Base-by-base conservation (phyloP, 441 rosid species). In the Euphorbia celastroides region DNA sequence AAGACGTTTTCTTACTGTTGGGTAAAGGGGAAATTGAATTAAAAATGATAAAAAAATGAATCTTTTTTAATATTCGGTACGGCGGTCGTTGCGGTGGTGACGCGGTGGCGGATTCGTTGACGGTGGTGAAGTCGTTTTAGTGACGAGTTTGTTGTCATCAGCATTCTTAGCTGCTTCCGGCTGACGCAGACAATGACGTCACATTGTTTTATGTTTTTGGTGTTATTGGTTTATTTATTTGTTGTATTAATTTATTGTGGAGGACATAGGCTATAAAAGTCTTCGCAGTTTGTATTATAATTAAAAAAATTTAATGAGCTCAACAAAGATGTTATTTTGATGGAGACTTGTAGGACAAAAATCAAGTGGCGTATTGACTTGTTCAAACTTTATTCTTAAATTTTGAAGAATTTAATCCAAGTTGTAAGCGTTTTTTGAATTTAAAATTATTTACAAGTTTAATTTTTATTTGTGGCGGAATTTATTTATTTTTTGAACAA, bases 71-170 rank as follows among this genome's bases (percentile, higher is more conserved):
- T n/a, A n/a, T n/a, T n/a, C n/a, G 60, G 0, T 3, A 36, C 28
- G 34, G 34, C 13, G 58, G 27, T 25, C 0, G 6, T 14, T 20
- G 3, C 8, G 65, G 17, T 14, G 31, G 32, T 6, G 25, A n/a
- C 44, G 32, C 67, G 57, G 59, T 64, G 14, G 46, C 48, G 20
- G 67, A 51, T n/a, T 70, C 10, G 67, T 44, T 42, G 31, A 34
- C 64, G 46, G 72, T 38, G 44, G 64, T 82, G 87, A 82, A 79
- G 85, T 84, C 78, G 84, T 82, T 73, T 62, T 0, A 62, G 63
- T 82, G 85, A 82, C 85, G 78, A 1, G 3, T 11, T 28, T 11
- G 26, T 4, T 71, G 63, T 48, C 71, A 84, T 83, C 80, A 74
- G 76, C 80, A 30, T 8, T 32, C 7, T 66, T 65, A 30, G 89